Conservation (phyloP, 2,329 filamentous ascomycete genomes). For the Cladorrhinum sp. region DNA sequence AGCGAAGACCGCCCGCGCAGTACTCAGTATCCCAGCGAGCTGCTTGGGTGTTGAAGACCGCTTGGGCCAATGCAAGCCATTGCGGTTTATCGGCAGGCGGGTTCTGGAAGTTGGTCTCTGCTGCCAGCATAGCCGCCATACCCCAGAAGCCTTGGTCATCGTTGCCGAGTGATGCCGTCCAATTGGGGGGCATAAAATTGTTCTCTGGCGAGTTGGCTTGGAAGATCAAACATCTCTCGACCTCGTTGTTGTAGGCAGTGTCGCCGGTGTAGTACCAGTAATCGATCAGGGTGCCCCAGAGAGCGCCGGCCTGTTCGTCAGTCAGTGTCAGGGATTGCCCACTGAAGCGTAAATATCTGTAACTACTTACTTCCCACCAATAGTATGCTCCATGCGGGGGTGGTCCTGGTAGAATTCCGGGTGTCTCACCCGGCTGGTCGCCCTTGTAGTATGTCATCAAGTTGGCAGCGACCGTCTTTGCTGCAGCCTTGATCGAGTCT, state of each 20-base stretch:
- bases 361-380: conserved; percentile 53
- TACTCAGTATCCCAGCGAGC: conserved; percentile 58
- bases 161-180: conserved; percentile 42
- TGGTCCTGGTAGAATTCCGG: conserved; percentile 48
- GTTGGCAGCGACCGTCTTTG: conserved; percentile 39
- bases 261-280: conserved; percentile 65
- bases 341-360: neutral
- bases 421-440: conserved; percentile 40
- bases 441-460: conserved; percentile 46
- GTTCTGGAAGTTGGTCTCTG: conserved; percentile 54
- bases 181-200: conserved; percentile 32
- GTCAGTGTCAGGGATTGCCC: neutral
- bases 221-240: conserved; percentile 25
- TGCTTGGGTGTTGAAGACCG: conserved; percentile 56
- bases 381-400: conserved; percentile 51
- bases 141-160: conserved; percentile 68
- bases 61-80: conserved; percentile 54
- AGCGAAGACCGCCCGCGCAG: conserved; percentile 56
- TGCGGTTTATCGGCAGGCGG: conserved; percentile 48
- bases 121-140: conserved; percentile 53
- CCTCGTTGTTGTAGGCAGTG: conserved; percentile 51
- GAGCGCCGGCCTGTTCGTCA: conserved; percentile 47
- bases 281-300: conserved; percentile 62
- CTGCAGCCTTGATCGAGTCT: conserved; percentile 25
- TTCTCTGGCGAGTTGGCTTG: conserved; percentile 30